Evolutionary conservation across 257 asterid genomes (phyloP), one percentile per base, ranked within the genome.

Genomic region (Capsicum rhomboideum): DNA sequence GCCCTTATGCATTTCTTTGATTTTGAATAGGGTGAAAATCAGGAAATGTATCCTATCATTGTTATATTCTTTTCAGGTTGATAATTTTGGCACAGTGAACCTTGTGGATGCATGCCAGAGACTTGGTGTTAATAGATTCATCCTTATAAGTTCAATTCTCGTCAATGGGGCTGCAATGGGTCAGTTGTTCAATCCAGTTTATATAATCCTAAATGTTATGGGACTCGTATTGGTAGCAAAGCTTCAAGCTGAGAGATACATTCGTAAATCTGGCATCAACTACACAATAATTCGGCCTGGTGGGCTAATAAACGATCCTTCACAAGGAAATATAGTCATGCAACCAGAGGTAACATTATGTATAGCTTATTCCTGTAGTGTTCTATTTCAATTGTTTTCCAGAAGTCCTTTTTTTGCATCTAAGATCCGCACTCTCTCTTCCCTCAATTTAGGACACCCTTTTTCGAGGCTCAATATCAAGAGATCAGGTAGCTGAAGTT

Each of bases 121-220:
- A 83, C 91, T 87, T 74, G 93, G 92, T 29, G 95, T 96, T 10
- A 87, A 90, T 80, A 89, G 98, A 88, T 96, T 96, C 83, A 86
- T 96, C 90, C 98, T 93, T 50, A 83, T 96, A 78, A 96, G 99
- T 82, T 96, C 99, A 26, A 96, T 96, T 78, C 86, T 96, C 78
- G 99, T 94, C 17, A 96, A 94, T 80, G 99, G 99, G 23, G 99
- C 98, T 46, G 95, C 99, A 84, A 94, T 94, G 98, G 98, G 99
- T 53, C 99, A 96, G 86, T 82, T 92, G 83, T 72, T 96, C 34
- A 96, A 96, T 78, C 99, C 99, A 10, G 91, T 98, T 4, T 96
- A 96, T 90, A 91, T 96, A 74, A 86, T 96, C 83, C 98, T 96
- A 84, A 96, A 96, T 18, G 94, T 92, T 21, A 87, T 96, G 63